Base-by-base conservation (phyloP, 2,329 filamentous ascomycete genomes). In the Monilinia fructicola region DNA sequence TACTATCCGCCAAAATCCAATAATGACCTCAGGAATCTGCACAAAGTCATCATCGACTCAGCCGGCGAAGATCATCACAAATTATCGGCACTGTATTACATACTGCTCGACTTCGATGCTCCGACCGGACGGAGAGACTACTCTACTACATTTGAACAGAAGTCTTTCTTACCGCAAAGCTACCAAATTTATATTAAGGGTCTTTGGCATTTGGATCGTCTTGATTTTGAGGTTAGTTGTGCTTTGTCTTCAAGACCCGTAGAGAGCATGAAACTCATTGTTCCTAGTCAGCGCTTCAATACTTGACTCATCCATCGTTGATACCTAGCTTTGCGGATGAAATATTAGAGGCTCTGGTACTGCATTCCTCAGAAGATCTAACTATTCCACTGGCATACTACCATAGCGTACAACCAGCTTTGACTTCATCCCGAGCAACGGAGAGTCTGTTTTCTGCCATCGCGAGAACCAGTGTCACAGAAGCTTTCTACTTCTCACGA, bases 151-250 rank as follows among this genome's bases (percentile, higher is more conserved):
- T 92, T 94, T 72, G 86, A 88, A 21, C 78, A 79, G 53, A 79
- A 79, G 31, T 87, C 87, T 6, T 87, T 88, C 69, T 82, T 96
- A 62, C 91, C 92, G 1, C 82, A 84, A 65, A 91, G 89, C 71
- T 96, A 94, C 77, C 87, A 88, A 77, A 86, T 91, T 55, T 91
- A 93, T 73, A 92, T 95, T 79, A 87, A 90, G 72, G 92, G 92
- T 0, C 79, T 96, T 12, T 96, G 92, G 91, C 82, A 90, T 73
- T 81, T 96, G 76, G 92, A 96, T 75, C 84, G 85, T 54, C 80
- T 87, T 54, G 83, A 92, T 66, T 93, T 91, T 74, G 80, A 83
- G 71, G 87, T 90, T 74, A 9, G 78, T 71, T 35, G 48, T n/a
- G 28, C 48, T 46, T 18, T 40, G 21, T 50, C 3, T 55, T n/a